Evolutionary conservation across 129 eudicot species (phyloP).

Genomic region (Flaveria brownii): DNA sequence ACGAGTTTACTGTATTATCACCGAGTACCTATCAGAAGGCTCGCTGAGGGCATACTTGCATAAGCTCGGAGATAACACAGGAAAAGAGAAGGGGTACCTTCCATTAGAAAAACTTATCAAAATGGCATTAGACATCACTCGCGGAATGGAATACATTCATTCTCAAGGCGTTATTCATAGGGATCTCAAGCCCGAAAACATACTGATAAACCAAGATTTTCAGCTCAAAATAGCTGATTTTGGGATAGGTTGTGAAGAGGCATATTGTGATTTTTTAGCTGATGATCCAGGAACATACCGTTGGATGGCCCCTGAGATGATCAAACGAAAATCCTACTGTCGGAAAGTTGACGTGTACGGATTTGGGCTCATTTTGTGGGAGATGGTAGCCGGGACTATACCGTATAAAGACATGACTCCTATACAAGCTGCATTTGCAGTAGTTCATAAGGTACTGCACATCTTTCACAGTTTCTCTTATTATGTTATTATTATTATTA

Average conservation of each 20-base stretch:
- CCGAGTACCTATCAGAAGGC: constrained; percentile 89
- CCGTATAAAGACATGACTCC: constrained; percentile 92
- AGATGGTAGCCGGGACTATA: constrained; percentile 84
- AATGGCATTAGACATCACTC: constrained; percentile 80
- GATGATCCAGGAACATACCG: constrained; percentile 97
- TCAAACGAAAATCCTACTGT: constrained; percentile 67
- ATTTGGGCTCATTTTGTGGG: constrained; percentile 93
- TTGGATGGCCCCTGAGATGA: constrained; percentile 99
- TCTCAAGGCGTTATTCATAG: constrained; percentile 88
- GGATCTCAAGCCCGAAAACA: constrained; percentile 91
- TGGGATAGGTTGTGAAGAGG: constrained; percentile 88
- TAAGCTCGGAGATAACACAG: constrained; percentile 63
- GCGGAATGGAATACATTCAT: constrained; percentile 88
- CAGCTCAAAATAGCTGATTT: constrained; percentile 90
- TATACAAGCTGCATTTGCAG: constrained; percentile 95
- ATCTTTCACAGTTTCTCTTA: not conserved
- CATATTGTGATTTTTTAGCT: constrained; percentile 59
- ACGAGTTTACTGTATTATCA: constrained; percentile 69
- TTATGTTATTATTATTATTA: no score
- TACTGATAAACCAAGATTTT: constrained; percentile 62
- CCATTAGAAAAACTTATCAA: constrained; percentile 53
- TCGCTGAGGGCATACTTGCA: constrained; percentile 82
- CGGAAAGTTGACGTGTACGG: constrained; percentile 92
- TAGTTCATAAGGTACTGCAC: constrained; percentile 69
- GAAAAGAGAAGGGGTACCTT: constrained; percentile 43